phyloP scores from a whole-genome alignment of 495 filamentous ascomycete genomes.

The Aspergillus wentii region DNA sequence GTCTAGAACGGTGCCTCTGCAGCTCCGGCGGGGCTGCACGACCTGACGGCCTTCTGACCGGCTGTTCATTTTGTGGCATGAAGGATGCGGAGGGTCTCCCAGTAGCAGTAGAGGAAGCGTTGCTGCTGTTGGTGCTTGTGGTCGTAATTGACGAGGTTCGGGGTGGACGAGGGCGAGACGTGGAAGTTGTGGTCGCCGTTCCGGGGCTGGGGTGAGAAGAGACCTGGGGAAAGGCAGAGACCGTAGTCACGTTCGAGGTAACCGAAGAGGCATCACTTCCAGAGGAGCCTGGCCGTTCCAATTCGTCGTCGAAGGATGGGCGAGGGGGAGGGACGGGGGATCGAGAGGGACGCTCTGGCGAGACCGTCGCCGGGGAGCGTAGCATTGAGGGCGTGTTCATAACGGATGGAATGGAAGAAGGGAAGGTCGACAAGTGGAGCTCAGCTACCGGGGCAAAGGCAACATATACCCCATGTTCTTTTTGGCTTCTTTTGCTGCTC shows the following conservation, averaged over 20 bases:
- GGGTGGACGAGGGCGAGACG: too few species aligned
- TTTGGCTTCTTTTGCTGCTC: too few species aligned
- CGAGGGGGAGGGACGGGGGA: slow-evolving; percentile 13
- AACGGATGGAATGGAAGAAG: slow-evolving; percentile 4
- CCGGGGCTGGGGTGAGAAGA: slow-evolving; percentile 15
- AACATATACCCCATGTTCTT: too few species aligned
- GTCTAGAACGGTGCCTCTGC: slow-evolving; percentile 43
- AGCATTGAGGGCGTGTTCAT: slow-evolving; percentile 23
- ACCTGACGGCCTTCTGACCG: slow-evolving; percentile 34
- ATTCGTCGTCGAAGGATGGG: slow-evolving; percentile 33
- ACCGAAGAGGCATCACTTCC: slow-evolving; percentile 47
- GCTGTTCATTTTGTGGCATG: slow-evolving; percentile 38
- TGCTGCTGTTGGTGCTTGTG: slow-evolving; percentile 22
- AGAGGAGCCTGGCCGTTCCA: slow-evolving; percentile 39
- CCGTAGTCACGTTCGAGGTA: slow-evolving; percentile 45
- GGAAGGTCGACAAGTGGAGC: slow-evolving; percentile 3
- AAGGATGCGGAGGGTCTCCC: slow-evolving; percentile 26
- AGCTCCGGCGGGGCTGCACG: slow-evolving; percentile 34
- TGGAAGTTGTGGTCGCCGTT: slow-evolving; percentile 27
- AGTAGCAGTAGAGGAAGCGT: slow-evolving; percentile 21
- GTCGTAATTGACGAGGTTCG: slow-evolving; percentile 25
- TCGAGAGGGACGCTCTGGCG: slow-evolving; percentile 23
- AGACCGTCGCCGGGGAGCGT: slow-evolving; percentile 27
- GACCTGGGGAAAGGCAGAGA: slow-evolving; percentile 28
- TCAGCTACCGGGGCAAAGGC: too few species aligned